Base-by-base conservation (phyloP, 2,329 filamentous ascomycete species). In the Beauveria varroae region DNA sequence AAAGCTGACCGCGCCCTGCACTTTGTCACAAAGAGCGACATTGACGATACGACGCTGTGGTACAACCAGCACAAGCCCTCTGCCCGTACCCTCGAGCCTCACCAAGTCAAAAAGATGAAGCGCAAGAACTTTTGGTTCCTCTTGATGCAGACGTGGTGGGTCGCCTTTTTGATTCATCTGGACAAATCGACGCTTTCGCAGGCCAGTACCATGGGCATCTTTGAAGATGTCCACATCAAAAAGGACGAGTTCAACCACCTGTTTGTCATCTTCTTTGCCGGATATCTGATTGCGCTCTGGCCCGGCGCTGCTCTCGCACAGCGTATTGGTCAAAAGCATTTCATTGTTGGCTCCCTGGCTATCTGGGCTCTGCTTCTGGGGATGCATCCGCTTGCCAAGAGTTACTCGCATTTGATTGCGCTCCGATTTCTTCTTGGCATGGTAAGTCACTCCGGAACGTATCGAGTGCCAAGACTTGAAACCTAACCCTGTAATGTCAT, bases 91-190 rank as follows among this genome's bases (percentile, higher is more conserved):
- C 51, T 67, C n/a, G 61, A 60, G 12, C 55, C 60, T 0, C 62
- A 63, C 28, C 46, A 46, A 51, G 52, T 61, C 8, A 53, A 24
- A 10, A 62, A 51, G 16, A 44, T 68, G 20, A 64, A 57, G 43
- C 65, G 62, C 52, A 67, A 65, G 46, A 67, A 67, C 63, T 67
- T 68, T 46, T 68, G 67, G 67, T 67, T 64, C 47, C 62, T 68
- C 7, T 46, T 68, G 12, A 52, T 44, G 18, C 66, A 68, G 63
- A 68, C 67, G 5, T 67, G 65, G 65, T 67, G 65, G 63, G 57
- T 67, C 9, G 64, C 65, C 24, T 68, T 68, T 51, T 57, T 68
- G n/a, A 68, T 68, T 53, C 67, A 68, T 55, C 60, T 68, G 6
- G 67, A 68, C 63, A 67, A 68, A 53, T 68, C 67, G 20, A 68